Conservation (phyloP, 768 basidiomycete genomes). For the Calocybe gangraenosa region DNA sequence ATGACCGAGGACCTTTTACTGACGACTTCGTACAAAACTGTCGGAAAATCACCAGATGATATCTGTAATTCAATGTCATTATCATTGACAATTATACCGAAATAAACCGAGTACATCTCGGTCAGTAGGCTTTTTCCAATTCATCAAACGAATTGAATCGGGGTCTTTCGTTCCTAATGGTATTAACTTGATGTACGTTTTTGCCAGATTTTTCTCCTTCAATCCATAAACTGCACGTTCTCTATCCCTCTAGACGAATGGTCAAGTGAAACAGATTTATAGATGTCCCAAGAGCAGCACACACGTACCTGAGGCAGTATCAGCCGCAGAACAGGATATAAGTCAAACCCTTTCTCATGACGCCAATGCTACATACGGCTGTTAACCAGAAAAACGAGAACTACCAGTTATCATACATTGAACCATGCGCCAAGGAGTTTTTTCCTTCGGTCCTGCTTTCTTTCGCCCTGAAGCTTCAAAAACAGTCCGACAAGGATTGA, state of each 20-base stretch:
- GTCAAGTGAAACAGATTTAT: too few relatives aligned
- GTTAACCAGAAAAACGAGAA: neutral
- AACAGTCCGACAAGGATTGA: conserved; percentile 67
- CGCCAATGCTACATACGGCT: conserved; percentile 68
- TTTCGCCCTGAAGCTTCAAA: conserved; percentile 66
- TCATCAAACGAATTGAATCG: conserved; percentile 75
- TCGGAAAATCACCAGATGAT: conserved; percentile 83
- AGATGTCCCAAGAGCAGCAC: too few relatives aligned
- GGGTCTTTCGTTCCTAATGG: conserved; percentile 76
- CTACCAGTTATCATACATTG: conserved; percentile 49
- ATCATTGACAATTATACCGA: conserved; percentile 1
- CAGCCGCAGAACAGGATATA: conserved; percentile 87
- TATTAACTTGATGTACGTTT: conserved; percentile 86
- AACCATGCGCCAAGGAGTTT: conserved; percentile 78
- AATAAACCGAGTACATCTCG: conserved; percentile 39
- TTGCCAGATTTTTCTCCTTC: conserved; percentile 94
- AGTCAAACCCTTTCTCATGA: conserved; percentile 75
- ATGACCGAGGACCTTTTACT: conserved; percentile 78
- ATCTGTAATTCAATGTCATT: conserved; percentile 34
- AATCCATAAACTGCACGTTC: conserved; percentile 90
- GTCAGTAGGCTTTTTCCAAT: conserved; percentile 87
- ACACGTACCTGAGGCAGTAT: conserved; percentile 81
- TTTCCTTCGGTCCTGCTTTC: conserved; percentile 69
- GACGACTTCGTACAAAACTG: conserved; percentile 83
- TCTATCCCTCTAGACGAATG: conserved; percentile 74